Base-by-base conservation (phyloP, 441 rosid genomes). In the Syzygium malaccense region DNA sequence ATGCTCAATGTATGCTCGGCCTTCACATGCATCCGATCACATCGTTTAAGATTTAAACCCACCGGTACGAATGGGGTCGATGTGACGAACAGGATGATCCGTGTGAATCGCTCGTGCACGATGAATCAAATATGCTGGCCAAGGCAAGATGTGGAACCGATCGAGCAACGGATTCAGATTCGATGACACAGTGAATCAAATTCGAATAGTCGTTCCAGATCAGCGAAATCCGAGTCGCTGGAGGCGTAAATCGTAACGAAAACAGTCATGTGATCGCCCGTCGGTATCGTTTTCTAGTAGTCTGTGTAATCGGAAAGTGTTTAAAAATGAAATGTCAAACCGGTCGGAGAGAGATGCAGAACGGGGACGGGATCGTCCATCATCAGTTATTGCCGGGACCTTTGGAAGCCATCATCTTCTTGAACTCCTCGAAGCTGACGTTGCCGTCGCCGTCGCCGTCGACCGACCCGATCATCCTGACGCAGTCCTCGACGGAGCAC, bases 381-480 rank as follows among this genome's bases (percentile, higher is more conserved):
- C 17, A 1, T 71, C 83, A 71, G 48, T 45, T 45, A 5, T 71
- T 71, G 12, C 51, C n/a, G 6, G 83, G 83, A 25, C n/a, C 83
- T 71, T 71, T 71, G 51, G 83, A 71, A 1, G 83, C 83, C 97
- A 95, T 94, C 97, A 95, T 94, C 91, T 89, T 93, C 92, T 89
- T 88, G 83, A 95, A 95, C 94, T 95, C 97, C 86, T 89, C 92
- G 90, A 93, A 94, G 85, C 93, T 93, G 23, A 95, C 95, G 80
- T 88, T 89, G 12, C 95, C 97, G 4, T 95, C 96, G 55, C 95
- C 94, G 86, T 95, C 95, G 3, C 94, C 88, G 53, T 94, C 97
- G 41, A 93, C 95, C 30, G 93, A 89, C 60, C 87, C 91, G 88
- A 94, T 93, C 97, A 94, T 95, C 84, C 88, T 48, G 55, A 84